Conservation (phyloP, 768 basidiomycete species). For the Trametes cinnabarina region DNA sequence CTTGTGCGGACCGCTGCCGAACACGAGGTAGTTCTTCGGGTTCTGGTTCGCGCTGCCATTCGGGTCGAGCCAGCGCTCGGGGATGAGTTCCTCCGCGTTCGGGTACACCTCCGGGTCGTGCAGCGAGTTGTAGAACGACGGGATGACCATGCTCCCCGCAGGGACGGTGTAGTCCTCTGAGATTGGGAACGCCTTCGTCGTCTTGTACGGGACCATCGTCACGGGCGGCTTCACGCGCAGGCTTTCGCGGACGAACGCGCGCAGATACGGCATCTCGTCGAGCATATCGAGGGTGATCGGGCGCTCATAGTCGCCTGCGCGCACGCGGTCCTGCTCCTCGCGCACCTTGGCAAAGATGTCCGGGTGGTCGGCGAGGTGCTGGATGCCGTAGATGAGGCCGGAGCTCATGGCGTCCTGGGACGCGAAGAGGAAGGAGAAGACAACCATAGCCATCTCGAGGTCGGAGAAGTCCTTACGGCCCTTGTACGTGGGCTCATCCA, state of each 20-base stretch:
- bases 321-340: constrained; percentile 84
- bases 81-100: constrained; percentile 76
- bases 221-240: constrained; percentile 91
- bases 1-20: constrained; percentile 89
- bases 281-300: constrained; percentile 85
- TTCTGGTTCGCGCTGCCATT: constrained; percentile 73
- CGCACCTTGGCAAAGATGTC: constrained; percentile 84
- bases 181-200: constrained; percentile 90
- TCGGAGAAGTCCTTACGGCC: constrained; percentile 86
- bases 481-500: constrained; percentile 65
- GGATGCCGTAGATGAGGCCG: constrained; percentile 93
- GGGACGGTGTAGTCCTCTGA: constrained; percentile 90
- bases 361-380: constrained; percentile 91
- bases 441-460: constrained; percentile 94
- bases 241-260: constrained; percentile 92
- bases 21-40: constrained; percentile 95
- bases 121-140: constrained; percentile 87
- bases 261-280: constrained; percentile 90
- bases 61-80: constrained; percentile 92
- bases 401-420: constrained; percentile 98
- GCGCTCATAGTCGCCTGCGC: constrained; percentile 71
- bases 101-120: constrained; percentile 89
- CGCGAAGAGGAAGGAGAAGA: constrained; percentile 95
- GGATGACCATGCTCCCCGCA: constrained; percentile 89
- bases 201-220: constrained; percentile 97